Evolutionary conservation across 805 yeast genomes (phyloP), one percentile per base, ranked within the genome.

Genomic region (Wickerhamomyces pijperi): DNA sequence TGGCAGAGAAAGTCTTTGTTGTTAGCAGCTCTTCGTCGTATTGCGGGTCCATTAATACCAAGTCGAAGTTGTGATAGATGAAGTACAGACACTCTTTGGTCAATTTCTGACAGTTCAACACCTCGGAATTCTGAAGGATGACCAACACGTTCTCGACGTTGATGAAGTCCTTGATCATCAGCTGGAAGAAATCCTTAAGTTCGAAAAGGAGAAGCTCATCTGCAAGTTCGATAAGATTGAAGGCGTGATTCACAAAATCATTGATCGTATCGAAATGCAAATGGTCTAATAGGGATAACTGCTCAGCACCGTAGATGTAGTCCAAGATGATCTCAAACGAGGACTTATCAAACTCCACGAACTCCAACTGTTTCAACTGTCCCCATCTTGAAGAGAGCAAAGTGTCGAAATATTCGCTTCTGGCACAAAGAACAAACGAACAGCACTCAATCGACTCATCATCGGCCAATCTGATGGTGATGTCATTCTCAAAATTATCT

Each of bases 381-480:
- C 46, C 52, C 94, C 92, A 84, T 36, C 75, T 53, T 1, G 57
- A 51, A 0, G 79, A 69, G 28, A 82, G 64, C 2, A 75, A 46
- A 0, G 78, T 66, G 40, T 73, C 78, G 53, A 87, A 84, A 50
- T 68, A 82, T 0, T 74, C 76, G 36, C 78, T 72, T 42, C 94
- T 59, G 0, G 71, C 55, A 4, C 60, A 51, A n/a, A 87, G 50
- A 4, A 85, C 58, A 11, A 65, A 61, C 2, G 78, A 68, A 49
- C 76, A 75, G 6, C 73, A 68, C 4, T 43, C 40, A 0, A 69
- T 25, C 2, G 20, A 28, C n/a, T 56, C 61, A 1, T 73, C 76
- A 46, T 74, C 78, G 2, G 57, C 44, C n/a, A 80, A 54, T 5
- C 46, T 46, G 3, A 84, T 56, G 0, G 48, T 47, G 3, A 74